Base-by-base conservation (phyloP, 352 stramenopile species). In the Hyaloperonospora brassicae region DNA sequence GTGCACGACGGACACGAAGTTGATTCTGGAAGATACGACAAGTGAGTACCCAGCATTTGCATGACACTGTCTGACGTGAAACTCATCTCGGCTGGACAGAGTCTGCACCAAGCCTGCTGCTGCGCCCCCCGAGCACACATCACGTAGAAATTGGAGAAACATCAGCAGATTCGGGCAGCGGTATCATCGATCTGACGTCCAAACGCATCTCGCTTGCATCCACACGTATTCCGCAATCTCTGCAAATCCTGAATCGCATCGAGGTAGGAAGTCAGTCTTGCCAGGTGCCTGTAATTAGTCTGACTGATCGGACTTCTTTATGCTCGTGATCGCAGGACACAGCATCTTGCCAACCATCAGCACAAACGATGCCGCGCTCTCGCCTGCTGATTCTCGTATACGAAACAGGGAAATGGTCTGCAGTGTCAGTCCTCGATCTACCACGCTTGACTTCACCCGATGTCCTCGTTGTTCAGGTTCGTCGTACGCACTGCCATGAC, bases 391-490 rank as follows among this genome's bases (percentile, higher is more conserved):
- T 73, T 45, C 41, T 66, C 9, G 57, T 59, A 41, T 54, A 23
- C 47, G 59, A 68, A 4, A 39, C 42, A 2, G 36, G 34, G 1
- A 34, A 56, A 27, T 79, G 66, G 69, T 40, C 24, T 13, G n/a
- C 72, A 7, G 45, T 49, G 14, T 61, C 25, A 34, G 60, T 44
- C 30, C 21, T 72, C 5, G 52, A 64, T 27, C 25, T 79, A 5
- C 57, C 64, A 13, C 48, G 68, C 41, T 49, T 79, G 24, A 55
- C 69, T 6, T 67, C 64, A 11, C 66, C 69, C 12, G 64, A 79
- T 22, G 31, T 79, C 7, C 44, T 86, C 1, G 43, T 70, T 52
- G 53, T 78, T 5, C 70, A 83, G 75, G 75, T 81, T 59, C 8
- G 25, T 25, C 35, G 2, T 11, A 34, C n/a, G 34, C 13, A 8